Conservation (phyloP, 768 basidiomycete genomes). For the Suillus ampliporus region DNA sequence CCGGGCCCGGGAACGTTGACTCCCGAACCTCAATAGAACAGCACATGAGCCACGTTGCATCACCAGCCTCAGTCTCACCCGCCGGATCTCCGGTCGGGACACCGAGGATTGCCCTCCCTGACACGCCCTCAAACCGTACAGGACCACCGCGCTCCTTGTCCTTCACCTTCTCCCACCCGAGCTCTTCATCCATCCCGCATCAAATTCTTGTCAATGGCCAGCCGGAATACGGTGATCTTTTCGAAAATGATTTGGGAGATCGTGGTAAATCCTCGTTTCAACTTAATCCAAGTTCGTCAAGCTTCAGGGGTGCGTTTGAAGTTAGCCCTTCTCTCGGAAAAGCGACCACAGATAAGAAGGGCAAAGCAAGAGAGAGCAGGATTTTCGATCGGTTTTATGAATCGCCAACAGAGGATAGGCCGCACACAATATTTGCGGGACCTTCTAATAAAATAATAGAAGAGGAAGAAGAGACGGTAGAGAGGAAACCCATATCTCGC, state of each 20-base stretch:
- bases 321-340: constrained; percentile 39
- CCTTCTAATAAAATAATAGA: constrained; percentile 38
- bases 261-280: constrained; percentile 39
- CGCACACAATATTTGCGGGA: constrained; percentile 9
- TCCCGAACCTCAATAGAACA: constrained; percentile 8
- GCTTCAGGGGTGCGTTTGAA: constrained; percentile 71
- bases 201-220: constrained; percentile 31
- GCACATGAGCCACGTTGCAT: constrained; percentile 21
- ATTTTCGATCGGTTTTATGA: constrained; percentile 59
- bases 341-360: constrained; percentile 54
- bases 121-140: constrained; percentile 67
- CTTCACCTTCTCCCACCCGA: constrained; percentile 60
- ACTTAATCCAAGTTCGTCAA: constrained; percentile 35
- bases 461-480: constrained; percentile 29
- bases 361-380: constrained; percentile 56
- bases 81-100: constrained; percentile 12
- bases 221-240: constrained; percentile 31
- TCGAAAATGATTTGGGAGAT: constrained; percentile 41
- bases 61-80: constrained; percentile 10
- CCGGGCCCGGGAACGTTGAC: constrained; percentile 6
- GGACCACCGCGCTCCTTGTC: constrained; percentile 79
- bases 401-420: constrained; percentile 53
- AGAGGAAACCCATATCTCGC: constrained; percentile 27
- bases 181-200: constrained; percentile 41
- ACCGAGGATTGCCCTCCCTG: constrained; percentile 18